Evolutionary conservation across 129 eudicot genomes (phyloP).

Genomic region (Flaveria robusta): DNA sequence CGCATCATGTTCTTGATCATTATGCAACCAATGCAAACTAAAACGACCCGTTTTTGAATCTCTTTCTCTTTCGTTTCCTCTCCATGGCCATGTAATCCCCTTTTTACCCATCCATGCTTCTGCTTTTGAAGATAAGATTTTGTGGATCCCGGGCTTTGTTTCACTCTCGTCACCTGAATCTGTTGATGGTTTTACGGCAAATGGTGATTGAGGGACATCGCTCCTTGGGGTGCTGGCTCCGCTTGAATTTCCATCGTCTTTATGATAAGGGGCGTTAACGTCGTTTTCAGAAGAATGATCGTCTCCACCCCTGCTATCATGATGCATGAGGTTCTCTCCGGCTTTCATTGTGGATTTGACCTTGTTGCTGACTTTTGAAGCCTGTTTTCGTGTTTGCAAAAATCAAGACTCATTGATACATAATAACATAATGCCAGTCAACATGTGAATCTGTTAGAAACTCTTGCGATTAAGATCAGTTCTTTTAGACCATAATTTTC

Average conservation of each 20-base stretch:
- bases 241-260: slow-evolving; percentile 72
- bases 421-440: neutral
- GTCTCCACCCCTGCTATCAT: slow-evolving; percentile 63
- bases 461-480: neutral
- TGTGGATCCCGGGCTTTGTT: slow-evolving; percentile 51
- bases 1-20: slow-evolving; percentile 65
- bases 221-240: slow-evolving; percentile 94
- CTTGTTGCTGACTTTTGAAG: slow-evolving; percentile 81
- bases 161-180: slow-evolving; percentile 63
- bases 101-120: slow-evolving; percentile 91
- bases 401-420: slow-evolving; percentile 25
- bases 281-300: slow-evolving; percentile 55
- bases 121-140: slow-evolving; percentile 66
- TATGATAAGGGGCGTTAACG: slow-evolving; percentile 40
- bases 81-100: slow-evolving; percentile 92
- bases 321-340: slow-evolving; percentile 34
- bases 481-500: no score
- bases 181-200: slow-evolving; percentile 32
- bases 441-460: neutral
- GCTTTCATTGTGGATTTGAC: slow-evolving; percentile 66
- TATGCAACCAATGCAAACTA: slow-evolving; percentile 64
- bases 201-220: slow-evolving; percentile 49
- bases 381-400: slow-evolving; percentile 39
- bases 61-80: slow-evolving; percentile 67
- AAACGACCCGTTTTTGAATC: slow-evolving; percentile 50